Evolutionary conservation across 192 early-diverging fungal species (phyloP), one percentile per base, ranked within the genome.

Genomic region (Linnemannia elongata): DNA sequence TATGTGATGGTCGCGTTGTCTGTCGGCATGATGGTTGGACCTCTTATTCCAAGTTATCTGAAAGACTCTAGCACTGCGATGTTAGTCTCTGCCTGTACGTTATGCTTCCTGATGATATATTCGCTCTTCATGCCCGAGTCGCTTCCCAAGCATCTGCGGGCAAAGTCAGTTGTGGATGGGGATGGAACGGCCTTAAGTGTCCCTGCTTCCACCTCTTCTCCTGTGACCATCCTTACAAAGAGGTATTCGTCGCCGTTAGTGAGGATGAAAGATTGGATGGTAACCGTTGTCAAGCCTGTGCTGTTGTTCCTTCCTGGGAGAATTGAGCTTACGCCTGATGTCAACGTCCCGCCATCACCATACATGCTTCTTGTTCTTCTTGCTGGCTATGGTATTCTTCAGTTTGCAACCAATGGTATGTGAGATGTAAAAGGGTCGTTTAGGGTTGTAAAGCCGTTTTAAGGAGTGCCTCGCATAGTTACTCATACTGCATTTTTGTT

Each of bases 291-390:
- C 54, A 79, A 86, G 24, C 84, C 84, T 20, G 6, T 86, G 24
- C 35, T 86, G 42, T n/a, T 86, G 70, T 81, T 86, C 33, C 47
- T 86, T 8, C 84, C 84, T 6, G 84, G 84, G 63, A 57, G 72
- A 18, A 79, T 86, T 8, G 84, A 86, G 4, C 5, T 75, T 3
- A 68, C 79, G 1, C n/a, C 38, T 6, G 79, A 86, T 36, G 75
- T 81, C 17, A 81, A 86, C 36, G 45, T 69, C 8, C 3, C 47
- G 17, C 84, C 84, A 1, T 77, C 84, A 8, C 57, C 68, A 57
- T 86, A 81, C 49, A 81, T 71, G 6, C 60, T 86, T n/a, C 12
- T 78, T 6, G 20, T 72, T 17, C 47, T 86, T 27, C n/a, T 86
- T 36, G 44, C 24, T 17, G 52, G 79, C 6, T 86, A 86, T 69